phyloP scores from a whole-genome alignment of 768 basidiomycete species.

The Rhodotorula toruloides region DNA sequence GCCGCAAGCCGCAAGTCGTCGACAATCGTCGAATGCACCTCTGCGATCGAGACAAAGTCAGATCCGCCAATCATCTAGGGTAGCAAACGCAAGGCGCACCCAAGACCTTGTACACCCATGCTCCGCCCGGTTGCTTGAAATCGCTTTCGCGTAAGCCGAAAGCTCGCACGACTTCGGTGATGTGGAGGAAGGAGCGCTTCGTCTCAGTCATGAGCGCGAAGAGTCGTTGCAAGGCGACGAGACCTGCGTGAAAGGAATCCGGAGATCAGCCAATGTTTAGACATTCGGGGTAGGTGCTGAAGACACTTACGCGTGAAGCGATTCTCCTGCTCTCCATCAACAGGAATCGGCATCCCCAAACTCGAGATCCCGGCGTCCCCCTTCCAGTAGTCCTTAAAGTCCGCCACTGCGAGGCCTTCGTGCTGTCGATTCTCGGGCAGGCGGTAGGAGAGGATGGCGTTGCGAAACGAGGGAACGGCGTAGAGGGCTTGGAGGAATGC shows the following conservation, averaged over 20 bases:
- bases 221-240: slow-evolving; percentile 26
- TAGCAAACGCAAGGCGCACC: neutral
- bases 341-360: neutral
- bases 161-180: slow-evolving; percentile 19
- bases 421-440: neutral
- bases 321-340: slow-evolving; percentile 4
- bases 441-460: slow-evolving; percentile 17
- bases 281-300: too few species aligned
- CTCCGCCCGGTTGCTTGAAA: neutral
- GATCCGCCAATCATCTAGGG: too few species aligned
- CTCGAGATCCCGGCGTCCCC: neutral
- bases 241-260: neutral
- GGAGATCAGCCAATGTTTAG: too few species aligned
- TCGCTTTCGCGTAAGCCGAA: slow-evolving; percentile 15
- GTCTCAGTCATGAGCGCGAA: slow-evolving; percentile 29
- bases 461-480: slow-evolving; percentile 19
- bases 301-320: neutral
- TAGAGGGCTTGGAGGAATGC: slow-evolving; percentile 30
- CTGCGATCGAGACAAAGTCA: neutral
- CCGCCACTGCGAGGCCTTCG: neutral
- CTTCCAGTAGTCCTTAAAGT: slow-evolving; percentile 11
- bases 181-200: slow-evolving; percentile 22
- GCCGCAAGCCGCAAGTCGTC: neutral
- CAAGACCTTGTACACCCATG: neutral
- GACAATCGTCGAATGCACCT: slow-evolving; percentile 1